Evolutionary conservation across 2,329 filamentous ascomycete species (phyloP).

Genomic region (Alternaria sp.): DNA sequence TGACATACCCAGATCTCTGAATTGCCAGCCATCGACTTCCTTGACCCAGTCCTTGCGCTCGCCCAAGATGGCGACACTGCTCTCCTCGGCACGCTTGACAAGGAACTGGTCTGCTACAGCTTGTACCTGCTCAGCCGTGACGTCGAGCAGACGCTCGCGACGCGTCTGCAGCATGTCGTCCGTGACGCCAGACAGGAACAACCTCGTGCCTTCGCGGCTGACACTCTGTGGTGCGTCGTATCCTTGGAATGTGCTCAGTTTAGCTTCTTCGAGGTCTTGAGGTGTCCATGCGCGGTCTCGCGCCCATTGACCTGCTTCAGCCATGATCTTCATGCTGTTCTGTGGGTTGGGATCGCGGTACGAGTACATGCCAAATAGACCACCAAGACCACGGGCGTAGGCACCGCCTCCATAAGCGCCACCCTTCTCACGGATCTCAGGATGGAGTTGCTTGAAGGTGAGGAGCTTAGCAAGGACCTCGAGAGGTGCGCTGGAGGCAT

Average conservation of each 20-base stretch:
- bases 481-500: slow-evolving; percentile 77
- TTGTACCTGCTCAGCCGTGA: slow-evolving; percentile 80
- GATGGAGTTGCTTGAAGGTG: slow-evolving; percentile 95
- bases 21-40: slow-evolving; percentile 72
- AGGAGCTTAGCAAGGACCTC: slow-evolving; percentile 90
- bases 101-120: slow-evolving; percentile 83
- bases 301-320: slow-evolving; percentile 82
- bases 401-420: slow-evolving; percentile 95
- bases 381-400: slow-evolving; percentile 79
- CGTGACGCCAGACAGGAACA: slow-evolving; percentile 85
- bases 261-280: slow-evolving; percentile 92
- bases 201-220: slow-evolving; percentile 83
- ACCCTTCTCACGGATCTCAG: slow-evolving; percentile 97
- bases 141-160: slow-evolving; percentile 85
- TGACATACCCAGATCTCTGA: slow-evolving; percentile 74
- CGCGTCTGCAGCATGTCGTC: slow-evolving; percentile 88
- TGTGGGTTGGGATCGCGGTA: slow-evolving; percentile 96
- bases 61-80: slow-evolving; percentile 77
- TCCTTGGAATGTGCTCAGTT: slow-evolving; percentile 90
- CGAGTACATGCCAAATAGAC: slow-evolving; percentile 92
- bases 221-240: slow-evolving; percentile 90
- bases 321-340: slow-evolving; percentile 87
- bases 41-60: slow-evolving; percentile 80
- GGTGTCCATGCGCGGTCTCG: slow-evolving; percentile 81
- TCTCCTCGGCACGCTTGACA: slow-evolving; percentile 70